Conservation (phyloP, 2,329 filamentous ascomycete species). For the Alternaria arbusti region DNA sequence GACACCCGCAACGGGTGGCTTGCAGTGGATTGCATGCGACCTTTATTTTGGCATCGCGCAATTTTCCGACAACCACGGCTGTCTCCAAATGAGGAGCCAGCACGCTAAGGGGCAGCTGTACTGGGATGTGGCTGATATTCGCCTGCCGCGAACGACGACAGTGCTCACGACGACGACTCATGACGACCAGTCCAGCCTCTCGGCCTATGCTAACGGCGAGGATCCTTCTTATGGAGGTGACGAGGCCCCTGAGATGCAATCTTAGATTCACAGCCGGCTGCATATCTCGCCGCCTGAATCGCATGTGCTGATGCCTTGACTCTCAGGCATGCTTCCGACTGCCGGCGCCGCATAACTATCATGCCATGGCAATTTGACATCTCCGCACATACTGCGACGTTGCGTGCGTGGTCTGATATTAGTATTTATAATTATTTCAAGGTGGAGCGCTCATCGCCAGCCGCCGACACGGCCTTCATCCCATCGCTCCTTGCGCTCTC, state of each 20-base stretch:
- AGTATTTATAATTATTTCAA: background rate
- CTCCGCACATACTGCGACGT: background rate
- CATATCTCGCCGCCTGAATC: background rate
- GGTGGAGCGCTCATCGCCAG: slow-evolving; percentile 65
- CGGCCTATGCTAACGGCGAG: background rate
- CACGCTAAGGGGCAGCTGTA: background rate
- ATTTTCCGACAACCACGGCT: background rate
- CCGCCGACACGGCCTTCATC: slow-evolving; percentile 94
- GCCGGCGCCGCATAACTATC: slow-evolving; percentile 2
- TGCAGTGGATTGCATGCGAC: slow-evolving; percentile 1
- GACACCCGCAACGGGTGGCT: slow-evolving; percentile 22
- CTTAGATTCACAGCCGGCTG: background rate
- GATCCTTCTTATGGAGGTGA: slow-evolving; percentile 2
- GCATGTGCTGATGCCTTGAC: background rate
- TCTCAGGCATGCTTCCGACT: background rate
- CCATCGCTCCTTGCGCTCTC: slow-evolving; percentile 91
- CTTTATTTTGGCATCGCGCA: slow-evolving; percentile 12
- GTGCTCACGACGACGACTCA: slow-evolving; percentile 7
- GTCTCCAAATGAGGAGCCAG: background rate
- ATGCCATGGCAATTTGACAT: background rate
- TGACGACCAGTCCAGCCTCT: slow-evolving; percentile 8
- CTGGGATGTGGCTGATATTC: slow-evolving; percentile 1
- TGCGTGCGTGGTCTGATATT: background rate
- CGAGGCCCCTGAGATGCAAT: slow-evolving; percentile 7
- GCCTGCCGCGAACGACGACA: slow-evolving; percentile 10